A percentile compares a stretch with the other conserved stretches of the same genome.
These are phyloP conservation scores for Arabidopsis lyrata DNA, from an alignment of 441 rosid species.

Conservation along the genomic window DNA sequence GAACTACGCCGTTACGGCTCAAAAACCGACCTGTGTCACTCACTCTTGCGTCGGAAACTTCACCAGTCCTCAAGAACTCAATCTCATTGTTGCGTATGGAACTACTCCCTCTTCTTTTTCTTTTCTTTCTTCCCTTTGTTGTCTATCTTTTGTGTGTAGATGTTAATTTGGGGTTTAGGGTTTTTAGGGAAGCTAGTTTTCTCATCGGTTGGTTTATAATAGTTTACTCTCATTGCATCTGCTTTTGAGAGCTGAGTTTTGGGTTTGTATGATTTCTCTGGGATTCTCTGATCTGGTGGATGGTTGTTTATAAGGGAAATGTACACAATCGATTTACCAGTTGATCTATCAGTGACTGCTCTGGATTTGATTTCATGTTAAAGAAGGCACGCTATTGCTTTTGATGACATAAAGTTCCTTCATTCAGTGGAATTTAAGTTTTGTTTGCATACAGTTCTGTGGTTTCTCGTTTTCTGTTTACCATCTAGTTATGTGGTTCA, in stretches of 20 bases:
- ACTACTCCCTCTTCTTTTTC: not conserved
- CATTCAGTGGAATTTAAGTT: not conserved
- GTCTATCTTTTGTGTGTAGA: not conserved
- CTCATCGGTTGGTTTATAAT: not conserved
- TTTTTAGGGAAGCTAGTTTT: constrained; percentile 15
- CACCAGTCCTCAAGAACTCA: constrained; percentile 92
- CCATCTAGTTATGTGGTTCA: constrained; percentile 1
- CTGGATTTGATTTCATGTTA: not conserved
- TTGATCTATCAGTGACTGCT: not conserved
- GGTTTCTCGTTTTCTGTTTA: not conserved
- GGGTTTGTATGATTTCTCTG: not conserved
- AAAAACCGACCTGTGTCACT: constrained; percentile 94
- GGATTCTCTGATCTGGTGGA: not conserved
- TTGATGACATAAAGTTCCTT: not conserved
- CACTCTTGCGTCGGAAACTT: constrained; percentile 98
- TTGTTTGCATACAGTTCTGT: not conserved
- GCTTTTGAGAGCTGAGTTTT: not conserved
- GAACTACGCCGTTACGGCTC: constrained; percentile 99
- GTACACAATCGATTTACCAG: not conserved
- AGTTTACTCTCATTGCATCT: not conserved
- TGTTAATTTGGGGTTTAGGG: constrained; percentile 30
- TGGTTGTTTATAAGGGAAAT: not conserved
- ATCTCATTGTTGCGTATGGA: constrained; percentile 89
- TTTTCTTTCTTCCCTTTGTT: not conserved
- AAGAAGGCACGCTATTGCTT: not conserved